Evolutionary conservation across 345 rosid genomes (phyloP), one percentile per base, ranked within the genome.

Genomic region (Odontarrhena argentea): DNA sequence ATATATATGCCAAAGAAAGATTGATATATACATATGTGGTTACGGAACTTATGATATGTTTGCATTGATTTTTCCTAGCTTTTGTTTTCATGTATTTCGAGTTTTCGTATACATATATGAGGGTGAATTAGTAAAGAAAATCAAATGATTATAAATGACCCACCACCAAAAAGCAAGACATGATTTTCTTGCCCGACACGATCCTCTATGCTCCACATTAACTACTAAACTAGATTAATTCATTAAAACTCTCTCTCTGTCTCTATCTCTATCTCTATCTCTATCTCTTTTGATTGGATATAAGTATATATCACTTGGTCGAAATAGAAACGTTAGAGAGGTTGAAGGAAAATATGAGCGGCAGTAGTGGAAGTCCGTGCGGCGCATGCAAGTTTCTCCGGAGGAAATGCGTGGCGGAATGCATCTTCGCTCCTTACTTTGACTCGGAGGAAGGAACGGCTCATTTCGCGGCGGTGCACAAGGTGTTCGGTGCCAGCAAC

Each of bases 401-500:
- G 76, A 72, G 95, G 51, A 89, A 92, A 68, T 92, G 98, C 42
- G 80, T 83, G 45, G 77, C 76, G 32, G 96, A 87, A 2, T 92
- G 98, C 80, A 65, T 89, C 32, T 89, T 89, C 69, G 91, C 95
- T 42, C 97, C 96, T 0, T 89, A 87, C 62, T 92, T 89, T 45
- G 87, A 84, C 74, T 67, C 98, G 10, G 92, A 88, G 32, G 91
- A 87, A 70, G 98, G 92, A 15, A 68, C 91, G 13, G 70, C 89
- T 50, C 84, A 82, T 60, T 89, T 89, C 48, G 89, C 96, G 4
- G 95, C 94, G 9, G 97, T 88, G 8, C 97, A 86, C 78, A 89
- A 82, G 70, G 85, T 88, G 22, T 88, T 87, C 58, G 98, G 98
- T 1, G 98, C 98, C 0, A 89, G 98, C 79, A 89, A 92, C 71